These are phyloP conservation scores for Ilyonectria sp. DNA, from an alignment of 2,329 filamentous ascomycete genomes.

Conservation along the genomic window DNA sequence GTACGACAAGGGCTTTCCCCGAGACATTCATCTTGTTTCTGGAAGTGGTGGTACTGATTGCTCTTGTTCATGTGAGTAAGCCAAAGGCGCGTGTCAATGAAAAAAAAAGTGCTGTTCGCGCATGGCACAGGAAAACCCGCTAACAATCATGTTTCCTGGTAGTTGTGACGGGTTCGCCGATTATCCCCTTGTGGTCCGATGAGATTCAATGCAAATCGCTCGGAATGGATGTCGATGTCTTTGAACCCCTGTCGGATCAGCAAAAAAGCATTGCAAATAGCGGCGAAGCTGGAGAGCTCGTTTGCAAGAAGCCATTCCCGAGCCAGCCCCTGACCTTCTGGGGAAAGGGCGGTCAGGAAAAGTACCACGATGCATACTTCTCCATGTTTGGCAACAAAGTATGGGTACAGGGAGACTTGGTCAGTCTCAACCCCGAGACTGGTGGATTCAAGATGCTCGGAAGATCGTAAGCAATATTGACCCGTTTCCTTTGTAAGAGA, in stretches of 20 bases:
- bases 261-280: neutral
- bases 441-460: conserved; percentile 17
- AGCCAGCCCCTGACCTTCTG: conserved; percentile 25
- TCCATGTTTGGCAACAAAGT: conserved; percentile 12
- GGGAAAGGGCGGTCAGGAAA: conserved; percentile 7
- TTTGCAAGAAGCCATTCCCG: conserved; percentile 25
- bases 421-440: conserved; percentile 10
- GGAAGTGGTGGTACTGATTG: conserved; percentile 18
- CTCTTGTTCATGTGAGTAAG: conserved; percentile 11
- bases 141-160: no score
- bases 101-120: no score
- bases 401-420: conserved; percentile 23
- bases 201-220: conserved; percentile 16
- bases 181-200: conserved; percentile 15
- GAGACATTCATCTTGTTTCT: neutral
- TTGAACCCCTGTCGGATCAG: neutral
- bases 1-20: conserved; percentile 12
- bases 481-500: no score
- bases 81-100: no score
- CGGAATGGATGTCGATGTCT: conserved; percentile 25
- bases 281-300: conserved; percentile 18
- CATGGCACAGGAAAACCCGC: no score
- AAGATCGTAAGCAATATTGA: conserved; percentile 16
- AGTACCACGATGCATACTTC: conserved; percentile 23
- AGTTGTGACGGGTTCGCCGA: conserved; percentile 15